A percentile compares a stretch with the other conserved stretches of the same genome.
Conservation (phyloP, 1,284 basidiomycete genomes). For the Trametes pubescens region DNA sequence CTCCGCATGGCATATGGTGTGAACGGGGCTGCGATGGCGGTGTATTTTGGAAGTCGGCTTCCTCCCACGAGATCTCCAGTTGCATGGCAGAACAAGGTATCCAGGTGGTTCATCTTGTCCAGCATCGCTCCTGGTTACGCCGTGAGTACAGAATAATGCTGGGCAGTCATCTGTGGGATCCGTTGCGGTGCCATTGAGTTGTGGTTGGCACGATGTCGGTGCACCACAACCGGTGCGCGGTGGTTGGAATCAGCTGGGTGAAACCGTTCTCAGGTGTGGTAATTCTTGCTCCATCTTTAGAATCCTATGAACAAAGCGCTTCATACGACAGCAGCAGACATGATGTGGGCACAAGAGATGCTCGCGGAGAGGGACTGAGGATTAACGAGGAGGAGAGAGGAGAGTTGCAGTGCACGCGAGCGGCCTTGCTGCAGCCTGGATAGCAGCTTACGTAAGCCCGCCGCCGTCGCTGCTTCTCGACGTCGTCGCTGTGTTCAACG, state of each 20-base stretch:
- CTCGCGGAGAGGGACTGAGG: neutral
- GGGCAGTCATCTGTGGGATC: conserved; percentile 3
- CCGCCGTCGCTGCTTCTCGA: conserved; percentile 28
- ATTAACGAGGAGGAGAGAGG: neutral
- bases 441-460: conserved; percentile 28
- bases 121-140: conserved; percentile 5
- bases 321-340: neutral
- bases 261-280: neutral
- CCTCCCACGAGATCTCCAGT: conserved; percentile 26
- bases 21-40: conserved; percentile 21
- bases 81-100: conserved; percentile 27
- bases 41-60: conserved; percentile 24
- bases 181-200: neutral
- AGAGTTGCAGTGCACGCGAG: neutral
- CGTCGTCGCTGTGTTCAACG: conserved; percentile 29
- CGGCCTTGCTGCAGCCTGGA: conserved; percentile 6
- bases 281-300: neutral
- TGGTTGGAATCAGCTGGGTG: neutral
- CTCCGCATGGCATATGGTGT: conserved; percentile 30
- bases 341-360: conserved; percentile 7
- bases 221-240: conserved; percentile 7
- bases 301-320: neutral
- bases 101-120: conserved; percentile 20
- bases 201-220: conserved; percentile 4
- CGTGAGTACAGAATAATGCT: neutral